A percentile compares a stretch with the other conserved stretches of the same genome.
Evolutionary conservation across 2,329 filamentous ascomycete species (phyloP).

Genomic region (Calonectria fujianensis): DNA sequence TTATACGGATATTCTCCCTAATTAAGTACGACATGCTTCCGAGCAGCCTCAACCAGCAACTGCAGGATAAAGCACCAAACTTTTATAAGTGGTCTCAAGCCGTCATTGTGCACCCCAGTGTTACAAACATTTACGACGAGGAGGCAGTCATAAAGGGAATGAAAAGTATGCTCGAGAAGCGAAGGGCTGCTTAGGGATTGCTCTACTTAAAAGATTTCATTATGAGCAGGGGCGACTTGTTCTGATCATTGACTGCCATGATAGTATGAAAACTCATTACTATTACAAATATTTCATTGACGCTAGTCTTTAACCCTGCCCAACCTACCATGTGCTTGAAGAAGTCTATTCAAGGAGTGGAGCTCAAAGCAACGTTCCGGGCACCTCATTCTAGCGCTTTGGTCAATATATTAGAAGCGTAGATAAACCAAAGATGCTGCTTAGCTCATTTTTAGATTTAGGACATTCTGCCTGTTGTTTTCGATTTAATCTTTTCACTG

Average conservation of each 20-base stretch:
- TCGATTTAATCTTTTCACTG: too few relatives aligned
- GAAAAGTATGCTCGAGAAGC: background rate
- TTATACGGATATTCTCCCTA: background rate
- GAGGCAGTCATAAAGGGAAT: background rate
- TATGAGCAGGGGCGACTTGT: background rate
- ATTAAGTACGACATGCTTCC: slow-evolving; percentile 14
- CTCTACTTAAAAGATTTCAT: background rate
- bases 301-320: too few relatives aligned
- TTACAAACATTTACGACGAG: slow-evolving; percentile 5
- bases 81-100: slow-evolving; percentile 17
- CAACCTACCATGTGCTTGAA: too few relatives aligned
- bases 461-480: too few relatives aligned
- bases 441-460: too few relatives aligned
- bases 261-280: too few relatives aligned
- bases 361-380: too few relatives aligned
- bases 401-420: too few relatives aligned
- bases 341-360: too few relatives aligned
- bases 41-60: background rate
- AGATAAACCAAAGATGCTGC: too few relatives aligned
- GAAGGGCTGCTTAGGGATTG: background rate
- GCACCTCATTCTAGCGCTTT: too few relatives aligned
- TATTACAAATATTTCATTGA: too few relatives aligned
- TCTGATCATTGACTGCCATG: background rate
- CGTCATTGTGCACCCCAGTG: slow-evolving; percentile 4
- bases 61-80: background rate